Conservation (phyloP, 116 monocot genomes). For the Trichopus zeylanicus region DNA sequence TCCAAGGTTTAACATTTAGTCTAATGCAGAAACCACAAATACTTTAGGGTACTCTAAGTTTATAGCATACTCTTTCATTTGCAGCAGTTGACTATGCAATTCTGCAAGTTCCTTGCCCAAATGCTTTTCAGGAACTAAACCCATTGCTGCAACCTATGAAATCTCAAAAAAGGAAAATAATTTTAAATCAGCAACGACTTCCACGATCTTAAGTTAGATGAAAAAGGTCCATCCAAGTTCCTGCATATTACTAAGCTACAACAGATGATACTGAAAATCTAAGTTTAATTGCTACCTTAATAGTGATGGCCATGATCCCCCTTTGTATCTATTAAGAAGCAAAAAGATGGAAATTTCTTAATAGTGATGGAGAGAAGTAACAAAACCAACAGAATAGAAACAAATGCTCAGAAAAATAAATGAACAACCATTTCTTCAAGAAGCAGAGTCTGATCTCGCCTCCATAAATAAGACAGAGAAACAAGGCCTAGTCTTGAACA, state of each 20-base stretch:
- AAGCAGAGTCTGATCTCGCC: conserved; percentile 78
- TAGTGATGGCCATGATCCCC: conserved; percentile 54
- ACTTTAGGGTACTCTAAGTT: not conserved
- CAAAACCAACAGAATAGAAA: not conserved
- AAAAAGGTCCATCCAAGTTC: too few species aligned
- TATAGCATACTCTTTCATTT: conserved; percentile 75
- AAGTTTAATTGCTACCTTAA: conserved; percentile 55
- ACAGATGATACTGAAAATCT: too few species aligned
- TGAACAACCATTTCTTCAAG: conserved; percentile 86
- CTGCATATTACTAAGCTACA: too few species aligned
- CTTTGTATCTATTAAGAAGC: conserved; percentile 46
- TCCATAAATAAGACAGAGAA: conserved; percentile 96
- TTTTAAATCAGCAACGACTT: too few species aligned
- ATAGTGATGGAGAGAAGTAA: not conserved
- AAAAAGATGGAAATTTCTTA: conserved; percentile 14
- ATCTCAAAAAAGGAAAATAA: not conserved
- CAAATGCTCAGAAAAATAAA: not conserved
- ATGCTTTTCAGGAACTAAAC: conserved; percentile 73
- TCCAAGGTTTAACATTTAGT: not conserved
- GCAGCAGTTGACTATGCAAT: conserved; percentile 46
- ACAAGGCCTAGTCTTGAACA: conserved; percentile 92
- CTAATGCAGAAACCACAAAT: not conserved
- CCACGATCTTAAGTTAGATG: too few species aligned
- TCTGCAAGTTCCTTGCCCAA: conserved; percentile 65
- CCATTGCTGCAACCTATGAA: conserved; percentile 82